Base-by-base conservation (phyloP, 495 filamentous ascomycete species). In the Parathielavia hyrcaniae region DNA sequence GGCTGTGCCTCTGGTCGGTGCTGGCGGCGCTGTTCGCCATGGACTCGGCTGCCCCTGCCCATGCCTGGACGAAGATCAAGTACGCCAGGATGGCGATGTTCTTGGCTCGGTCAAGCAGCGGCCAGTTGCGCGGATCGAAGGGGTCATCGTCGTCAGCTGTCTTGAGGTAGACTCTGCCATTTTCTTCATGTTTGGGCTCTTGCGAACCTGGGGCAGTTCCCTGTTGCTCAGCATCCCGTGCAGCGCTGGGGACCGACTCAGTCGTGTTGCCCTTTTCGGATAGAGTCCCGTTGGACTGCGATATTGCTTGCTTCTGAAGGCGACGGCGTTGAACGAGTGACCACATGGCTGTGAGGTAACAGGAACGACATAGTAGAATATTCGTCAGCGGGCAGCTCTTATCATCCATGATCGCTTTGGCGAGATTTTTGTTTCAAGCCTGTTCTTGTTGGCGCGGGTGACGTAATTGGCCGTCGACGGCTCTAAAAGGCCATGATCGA, bases 21-120 rank as follows among this genome's bases (percentile, higher is more conserved):
- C 62, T 68, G 38, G 65, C 65, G n/a, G 40, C 34, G 41, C 50
- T 55, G 53, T 72, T 71, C 38, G 62, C 68, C 63, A 65, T 67
- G 14, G 68, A 72, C n/a, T 66, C 64, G n/a, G 70, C 66, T 8
- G 62, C 64, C 0, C 62, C 66, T 12, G 64, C 61, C 63, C 62
- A 73, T 5, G 52, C 64, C 55, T 69, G 67, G 26, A 62, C 62
- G 38, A 71, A 74, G 46, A 68, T 69, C 40, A 74, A 58, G 53
- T 73, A 62, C 5, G 59, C 65, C 10, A 76, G 58, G 46, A 76
- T 73, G 61, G 70, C 67, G 32, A 72, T 61, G 55, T 64, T 71
- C 47, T 70, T 73, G 58, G 55, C 60, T 8, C 69, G 55, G 19
- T 39, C 32, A 7, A 52, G 22, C 14, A 71, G 60, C 16, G 69